These are phyloP conservation scores for Candida anutae DNA, from an alignment of 1,139 yeast species.

Conservation along the genomic window DNA sequence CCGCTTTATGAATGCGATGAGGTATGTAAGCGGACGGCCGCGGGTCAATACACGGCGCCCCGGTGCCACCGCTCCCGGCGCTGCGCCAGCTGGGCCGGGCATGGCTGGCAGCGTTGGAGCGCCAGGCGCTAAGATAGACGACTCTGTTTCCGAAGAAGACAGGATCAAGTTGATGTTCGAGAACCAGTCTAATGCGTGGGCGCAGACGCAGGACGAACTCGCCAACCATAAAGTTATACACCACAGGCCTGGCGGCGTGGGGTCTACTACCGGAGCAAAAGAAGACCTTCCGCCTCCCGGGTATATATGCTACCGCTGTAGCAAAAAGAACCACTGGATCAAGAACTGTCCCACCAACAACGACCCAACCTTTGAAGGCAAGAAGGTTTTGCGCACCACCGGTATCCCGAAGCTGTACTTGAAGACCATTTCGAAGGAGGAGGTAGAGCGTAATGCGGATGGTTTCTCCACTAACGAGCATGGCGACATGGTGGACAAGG, in stretches of 20 bases:
- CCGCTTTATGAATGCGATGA: constrained; percentile 56
- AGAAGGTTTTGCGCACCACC: constrained; percentile 82
- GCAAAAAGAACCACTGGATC: constrained; percentile 95
- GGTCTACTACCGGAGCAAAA: constrained; percentile 21
- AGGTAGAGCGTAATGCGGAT: constrained; percentile 43
- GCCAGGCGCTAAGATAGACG: constrained; percentile 16
- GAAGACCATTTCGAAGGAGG: constrained; percentile 57
- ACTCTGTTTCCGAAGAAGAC: constrained; percentile 69
- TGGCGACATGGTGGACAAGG: constrained; percentile 48
- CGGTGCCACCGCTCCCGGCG: constrained; percentile 14
- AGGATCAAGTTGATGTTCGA: constrained; percentile 85
- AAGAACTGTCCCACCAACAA: constrained; percentile 90
- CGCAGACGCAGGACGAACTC: constrained; percentile 85
- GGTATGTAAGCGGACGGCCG: constrained; percentile 86
- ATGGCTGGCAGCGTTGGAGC: constrained; percentile 2
- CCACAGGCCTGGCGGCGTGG: constrained; percentile 28
- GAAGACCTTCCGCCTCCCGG: constrained; percentile 92
- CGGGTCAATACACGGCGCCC: constrained; percentile 41
- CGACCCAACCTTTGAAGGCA: constrained; percentile 92
- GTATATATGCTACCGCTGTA: constrained; percentile 93
- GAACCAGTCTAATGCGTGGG: constrained; percentile 91
- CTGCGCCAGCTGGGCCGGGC: constrained; percentile 7
- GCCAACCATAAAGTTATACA: constrained; percentile 66
- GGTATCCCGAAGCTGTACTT: constrained; percentile 95
- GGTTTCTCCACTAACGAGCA: constrained; percentile 34